A percentile compares a stretch with the other conserved stretches of the same genome.
Conservation (phyloP, 129 eudicot genomes). For the Silybum marianum region DNA sequence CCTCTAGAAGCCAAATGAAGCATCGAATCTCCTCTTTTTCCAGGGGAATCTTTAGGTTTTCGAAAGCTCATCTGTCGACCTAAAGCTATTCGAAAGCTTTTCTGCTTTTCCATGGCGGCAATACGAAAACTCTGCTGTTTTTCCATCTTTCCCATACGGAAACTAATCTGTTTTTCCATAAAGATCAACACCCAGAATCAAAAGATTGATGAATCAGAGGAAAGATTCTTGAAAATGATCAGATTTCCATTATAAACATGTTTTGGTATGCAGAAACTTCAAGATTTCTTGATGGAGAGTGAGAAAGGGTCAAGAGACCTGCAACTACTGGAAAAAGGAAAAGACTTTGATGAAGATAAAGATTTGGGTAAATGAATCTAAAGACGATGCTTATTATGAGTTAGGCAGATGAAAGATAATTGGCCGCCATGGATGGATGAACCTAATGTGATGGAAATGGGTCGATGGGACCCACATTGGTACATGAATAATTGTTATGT, state of each 20-base stretch:
- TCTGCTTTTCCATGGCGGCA: constrained; percentile 63
- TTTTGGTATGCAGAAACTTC: background rate
- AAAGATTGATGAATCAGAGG: background rate
- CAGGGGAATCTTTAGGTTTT: constrained; percentile 84
- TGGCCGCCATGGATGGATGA: constrained; percentile 37
- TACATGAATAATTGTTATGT: constrained; percentile 15
- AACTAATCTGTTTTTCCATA: constrained; percentile 80
- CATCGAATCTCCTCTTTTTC: constrained; percentile 80
- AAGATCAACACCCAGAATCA: constrained; percentile 15
- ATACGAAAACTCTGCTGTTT: constrained; percentile 66
- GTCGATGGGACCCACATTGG: constrained; percentile 21
- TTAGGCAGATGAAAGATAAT: constrained; percentile 26
- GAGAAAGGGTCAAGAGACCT: constrained; percentile 4
- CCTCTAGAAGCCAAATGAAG: constrained; percentile 89
- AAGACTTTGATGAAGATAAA: constrained; percentile 1
- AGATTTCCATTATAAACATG: background rate
- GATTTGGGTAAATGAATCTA: constrained; percentile 2
- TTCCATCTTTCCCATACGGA: constrained; percentile 50
- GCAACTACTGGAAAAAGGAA: background rate
- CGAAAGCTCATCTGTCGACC: constrained; percentile 87
- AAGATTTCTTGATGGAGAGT: constrained; percentile 16
- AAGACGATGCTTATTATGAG: too few species aligned
- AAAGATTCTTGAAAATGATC: constrained; percentile 12
- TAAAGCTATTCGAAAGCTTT: constrained; percentile 67
- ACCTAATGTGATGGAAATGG: background rate